These are phyloP conservation scores for Globisporangium perplexum DNA, from an alignment of 352 stramenopile species.

Conservation along the genomic window DNA sequence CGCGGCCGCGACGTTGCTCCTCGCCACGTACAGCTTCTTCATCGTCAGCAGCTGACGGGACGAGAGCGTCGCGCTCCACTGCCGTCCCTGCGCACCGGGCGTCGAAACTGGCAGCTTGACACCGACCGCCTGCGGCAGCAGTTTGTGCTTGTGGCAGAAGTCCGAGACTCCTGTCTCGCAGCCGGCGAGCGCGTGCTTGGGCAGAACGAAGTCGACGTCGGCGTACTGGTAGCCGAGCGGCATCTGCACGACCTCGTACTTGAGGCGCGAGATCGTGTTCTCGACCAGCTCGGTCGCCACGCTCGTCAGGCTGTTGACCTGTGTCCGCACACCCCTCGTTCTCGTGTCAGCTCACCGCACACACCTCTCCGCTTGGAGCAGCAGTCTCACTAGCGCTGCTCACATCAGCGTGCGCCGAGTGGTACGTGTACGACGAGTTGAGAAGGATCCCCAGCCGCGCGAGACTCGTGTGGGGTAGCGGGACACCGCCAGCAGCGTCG, in stretches of 20 bases:
- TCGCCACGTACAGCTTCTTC: conserved; percentile 3
- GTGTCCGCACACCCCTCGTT: too few species aligned
- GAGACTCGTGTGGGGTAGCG: conserved; percentile 3
- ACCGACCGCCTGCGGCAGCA: neutral
- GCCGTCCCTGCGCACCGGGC: neutral
- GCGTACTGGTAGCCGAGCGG: neutral
- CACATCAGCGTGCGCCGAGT: conserved; percentile 2
- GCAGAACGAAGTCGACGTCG: conserved; percentile 8
- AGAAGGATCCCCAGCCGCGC: conserved; percentile 4
- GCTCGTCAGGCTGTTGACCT: conserved; percentile 2
- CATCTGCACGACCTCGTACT: conserved; percentile 1
- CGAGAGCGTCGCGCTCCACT: neutral
- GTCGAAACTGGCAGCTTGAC: neutral
- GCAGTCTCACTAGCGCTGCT: neutral
- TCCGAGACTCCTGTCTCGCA: neutral
- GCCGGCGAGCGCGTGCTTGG: conserved; percentile 2
- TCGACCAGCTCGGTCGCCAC: neutral
- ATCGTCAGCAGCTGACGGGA: conserved; percentile 1
- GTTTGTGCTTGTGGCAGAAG: neutral
- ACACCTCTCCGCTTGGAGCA: neutral
- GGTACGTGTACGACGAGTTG: conserved; percentile 2
- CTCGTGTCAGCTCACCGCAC: neutral
- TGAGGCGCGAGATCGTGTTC: conserved; percentile 9
- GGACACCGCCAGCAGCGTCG: too few species aligned
- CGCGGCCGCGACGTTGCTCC: neutral